Evolutionary conservation across 2,329 filamentous ascomycete genomes (phyloP), one percentile per base, ranked within the genome.

Genomic region (Colletotrichum sp.): DNA sequence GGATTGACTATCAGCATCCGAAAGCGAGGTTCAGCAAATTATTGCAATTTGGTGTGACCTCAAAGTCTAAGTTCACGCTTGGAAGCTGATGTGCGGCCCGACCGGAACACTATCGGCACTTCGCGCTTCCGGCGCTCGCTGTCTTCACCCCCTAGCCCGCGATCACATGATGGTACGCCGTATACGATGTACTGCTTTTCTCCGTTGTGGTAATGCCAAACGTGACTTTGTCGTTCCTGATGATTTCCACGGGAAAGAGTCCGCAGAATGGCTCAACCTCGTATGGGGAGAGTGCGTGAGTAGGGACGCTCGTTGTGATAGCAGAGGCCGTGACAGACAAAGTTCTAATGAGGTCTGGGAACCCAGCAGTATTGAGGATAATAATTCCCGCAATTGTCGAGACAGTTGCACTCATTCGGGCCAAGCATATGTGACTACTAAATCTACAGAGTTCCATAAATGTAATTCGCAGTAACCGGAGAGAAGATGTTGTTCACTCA

Each of bases 161-260:
- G 22, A n/a, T 48, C 18, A n/a, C 3, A 6, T 48, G 9, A n/a
- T 1, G 39, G 18, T n/a, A n/a, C 16, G 36, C 5, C 16, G 2
- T 5, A 18, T 2, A 18, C 8, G 16, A 43, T 43, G 9, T 43
- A 5, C 8, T 10, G 4, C 8, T 43, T 43, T 39, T 5, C 16
- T 43, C 5, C 16, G 36, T 8, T 3, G 16, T 18, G 16, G 8
- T 9, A 43, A 5, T n/a, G 16, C 36, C 16, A 15, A 39, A 43
- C 8, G 5, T 9, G 2, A 18, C 39, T 43, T 0, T 10, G 6
- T n/a, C 9, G 5, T n/a, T 6, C 18, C 18, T 8, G 0, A 2
- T 43, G 39, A 3, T n/a, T 43, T 43, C 18, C 0, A 43, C 3
- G n/a, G 18, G 8, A n/a, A n/a, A 43, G 18, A 43, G 5, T 43